phyloP scores from a whole-genome alignment of 1,284 basidiomycete genomes.

The Grifola frondosa region DNA sequence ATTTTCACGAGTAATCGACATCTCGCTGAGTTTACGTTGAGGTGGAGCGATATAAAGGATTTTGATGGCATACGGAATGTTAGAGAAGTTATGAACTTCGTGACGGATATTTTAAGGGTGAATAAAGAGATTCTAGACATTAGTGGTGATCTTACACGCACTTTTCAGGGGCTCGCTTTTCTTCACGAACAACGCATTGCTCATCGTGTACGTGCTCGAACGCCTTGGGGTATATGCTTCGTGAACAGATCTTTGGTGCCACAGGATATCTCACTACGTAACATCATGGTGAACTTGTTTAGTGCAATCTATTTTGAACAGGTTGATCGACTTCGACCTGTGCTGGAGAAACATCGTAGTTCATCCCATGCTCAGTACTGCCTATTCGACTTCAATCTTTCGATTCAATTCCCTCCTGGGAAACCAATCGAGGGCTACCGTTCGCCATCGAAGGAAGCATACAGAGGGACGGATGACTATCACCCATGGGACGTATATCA shows the following conservation, averaged over 20 bases:
- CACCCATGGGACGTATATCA: not conserved
- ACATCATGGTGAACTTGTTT: conserved; percentile 3
- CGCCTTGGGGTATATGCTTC: not conserved
- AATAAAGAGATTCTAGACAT: not conserved
- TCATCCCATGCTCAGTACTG: not conserved
- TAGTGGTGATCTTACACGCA: not conserved
- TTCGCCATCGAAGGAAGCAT: not conserved
- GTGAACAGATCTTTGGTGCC: not conserved
- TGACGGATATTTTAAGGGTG: not conserved
- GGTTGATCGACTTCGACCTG: too few relatives aligned
- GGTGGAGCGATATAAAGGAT: not conserved
- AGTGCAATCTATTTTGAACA: too few relatives aligned
- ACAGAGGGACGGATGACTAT: not conserved
- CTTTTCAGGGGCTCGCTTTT: conserved; percentile 1
- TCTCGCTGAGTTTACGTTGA: not conserved
- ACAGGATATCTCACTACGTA: conserved; percentile 1
- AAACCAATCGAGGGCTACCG: not conserved
- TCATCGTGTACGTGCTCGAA: conserved; percentile 5
- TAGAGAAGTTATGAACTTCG: not conserved
- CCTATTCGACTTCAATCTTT: conserved; percentile 8
- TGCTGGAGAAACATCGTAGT: not conserved
- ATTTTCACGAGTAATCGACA: too few relatives aligned
- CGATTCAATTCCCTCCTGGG: not conserved
- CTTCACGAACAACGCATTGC: conserved; percentile 4
- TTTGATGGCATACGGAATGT: not conserved